Evolutionary conservation across 331 rosid genomes (phyloP).

Genomic region (Telfairia occidentalis): DNA sequence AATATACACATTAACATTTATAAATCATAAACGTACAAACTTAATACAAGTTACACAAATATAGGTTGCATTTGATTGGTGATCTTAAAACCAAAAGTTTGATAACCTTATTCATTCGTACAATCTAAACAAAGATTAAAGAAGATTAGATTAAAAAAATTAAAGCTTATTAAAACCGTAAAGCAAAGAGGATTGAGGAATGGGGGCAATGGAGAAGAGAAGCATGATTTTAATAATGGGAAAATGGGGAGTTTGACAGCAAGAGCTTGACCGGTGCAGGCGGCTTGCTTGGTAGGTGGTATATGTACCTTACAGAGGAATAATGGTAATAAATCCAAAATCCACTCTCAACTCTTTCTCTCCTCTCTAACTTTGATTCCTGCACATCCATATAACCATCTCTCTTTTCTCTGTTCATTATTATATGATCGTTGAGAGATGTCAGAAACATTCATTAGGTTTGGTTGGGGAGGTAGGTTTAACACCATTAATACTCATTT

Average conservation of each 20-base stretch:
- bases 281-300: background rate
- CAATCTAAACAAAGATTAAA: too few relatives aligned
- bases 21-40: too few relatives aligned
- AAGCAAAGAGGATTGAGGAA: too few relatives aligned
- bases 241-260: background rate
- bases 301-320: background rate
- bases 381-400: background rate
- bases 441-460: background rate
- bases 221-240: background rate
- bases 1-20: too few relatives aligned
- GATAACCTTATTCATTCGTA: too few relatives aligned
- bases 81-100: too few relatives aligned
- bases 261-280: background rate
- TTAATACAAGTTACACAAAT: too few relatives aligned
- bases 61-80: too few relatives aligned
- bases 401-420: background rate
- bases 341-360: too few relatives aligned
- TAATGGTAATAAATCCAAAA: background rate
- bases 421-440: background rate
- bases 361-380: background rate
- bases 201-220: too few relatives aligned
- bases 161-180: background rate
- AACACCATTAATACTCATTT: background rate
- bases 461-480: background rate
- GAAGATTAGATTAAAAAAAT: too few relatives aligned